A percentile compares a stretch with the other conserved stretches of the same genome.
Conservation (phyloP, 1,284 basidiomycete genomes). For the Taiwanofungus camphoratus region DNA sequence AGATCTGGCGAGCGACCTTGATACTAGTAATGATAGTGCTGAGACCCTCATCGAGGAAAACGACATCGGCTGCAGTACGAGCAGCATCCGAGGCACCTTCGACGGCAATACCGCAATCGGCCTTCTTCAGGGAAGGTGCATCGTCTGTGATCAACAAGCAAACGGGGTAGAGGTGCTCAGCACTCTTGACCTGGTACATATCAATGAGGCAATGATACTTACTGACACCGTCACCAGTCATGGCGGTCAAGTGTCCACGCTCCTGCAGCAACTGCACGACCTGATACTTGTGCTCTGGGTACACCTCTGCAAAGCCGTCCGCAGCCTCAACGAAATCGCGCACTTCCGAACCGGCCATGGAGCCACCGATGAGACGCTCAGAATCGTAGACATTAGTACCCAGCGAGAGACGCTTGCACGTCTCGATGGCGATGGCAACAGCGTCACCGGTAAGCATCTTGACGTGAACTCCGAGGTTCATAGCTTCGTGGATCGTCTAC, state of each 20-base stretch:
- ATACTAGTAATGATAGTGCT: constrained; percentile 12
- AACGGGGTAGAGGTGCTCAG: too few species aligned
- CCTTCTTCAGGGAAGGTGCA: constrained; percentile 9
- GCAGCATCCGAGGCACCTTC: constrained; percentile 10
- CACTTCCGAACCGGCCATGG: constrained; percentile 10
- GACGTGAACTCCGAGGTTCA: constrained; percentile 9
- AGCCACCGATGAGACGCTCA: constrained; percentile 8
- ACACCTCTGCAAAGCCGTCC: constrained; percentile 12
- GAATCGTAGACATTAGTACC: constrained; percentile 13
- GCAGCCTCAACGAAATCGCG: constrained; percentile 11
- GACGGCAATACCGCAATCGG: constrained; percentile 10
- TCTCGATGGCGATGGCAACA: constrained; percentile 12
- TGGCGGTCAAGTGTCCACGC: constrained; percentile 10
- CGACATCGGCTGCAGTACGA: constrained; percentile 9
- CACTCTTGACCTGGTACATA: too few species aligned
- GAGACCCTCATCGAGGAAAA: constrained; percentile 10
- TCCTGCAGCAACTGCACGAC: constrained; percentile 11
- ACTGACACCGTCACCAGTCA: constrained; percentile 8
- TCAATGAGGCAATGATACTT: too few species aligned
- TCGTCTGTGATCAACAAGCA: constrained; percentile 1
- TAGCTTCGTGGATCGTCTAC: constrained; percentile 9
- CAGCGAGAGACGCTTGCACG: constrained; percentile 11
- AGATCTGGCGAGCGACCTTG: constrained; percentile 11
- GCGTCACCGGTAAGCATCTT: constrained; percentile 13
- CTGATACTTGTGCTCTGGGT: constrained; percentile 12